Base-by-base conservation (phyloP, 1,284 basidiomycete genomes). In the Rhodotorula sp. region DNA sequence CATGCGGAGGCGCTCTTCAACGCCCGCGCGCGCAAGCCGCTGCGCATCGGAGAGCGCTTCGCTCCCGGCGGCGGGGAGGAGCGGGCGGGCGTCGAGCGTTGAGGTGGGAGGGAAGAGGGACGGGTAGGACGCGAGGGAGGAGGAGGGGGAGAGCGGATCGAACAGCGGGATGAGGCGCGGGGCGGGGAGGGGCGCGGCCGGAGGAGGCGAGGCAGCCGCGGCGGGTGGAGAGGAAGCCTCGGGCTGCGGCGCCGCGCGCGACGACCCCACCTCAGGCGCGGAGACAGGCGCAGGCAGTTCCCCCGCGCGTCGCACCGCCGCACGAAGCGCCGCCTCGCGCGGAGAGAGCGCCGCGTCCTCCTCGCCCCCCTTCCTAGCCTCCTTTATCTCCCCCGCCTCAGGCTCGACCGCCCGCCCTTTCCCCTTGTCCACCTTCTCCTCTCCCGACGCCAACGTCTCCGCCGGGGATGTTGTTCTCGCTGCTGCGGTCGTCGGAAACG, bases 91-190 rank as follows among this genome's bases (percentile, higher is more conserved):
- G 58, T 17, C 21, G n/a, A 17, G 55, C 15, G 59, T 1, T 4
- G 61, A 34, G 9, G 44, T 19, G 25, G 56, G 19, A 29, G 57
- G 50, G 59, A 67, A 50, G 34, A 39, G 58, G 2, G 61, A 32
- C 15, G 39, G 50, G 37, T 55, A 62, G 48, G n/a, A 27, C 29
- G 58, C 36, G 32, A 66, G 32, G 32, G 51, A 0, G 59, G 60
- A 39, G 19, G 58, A 27, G 4, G 57, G 67, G 34, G 59, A 63
- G n/a, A 54, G n/a, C 4, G 58, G 67, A 44, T 66, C 67, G 69
- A 74, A 74, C n/a, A 76, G 68, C 2, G 73, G 72, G 34, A 75
- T 71, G 32, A 76, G 64, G 48, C 68, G 68, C n/a, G 68, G 68
- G 1, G 51, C 2, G 61, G 36, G 50, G 50, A 61, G 54, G n/a